Percentiles rank a stretch among this genome's conserved stretches.
phyloP scores from a whole-genome alignment of 148 eudicot species.

The Talinum fruticosum region DNA sequence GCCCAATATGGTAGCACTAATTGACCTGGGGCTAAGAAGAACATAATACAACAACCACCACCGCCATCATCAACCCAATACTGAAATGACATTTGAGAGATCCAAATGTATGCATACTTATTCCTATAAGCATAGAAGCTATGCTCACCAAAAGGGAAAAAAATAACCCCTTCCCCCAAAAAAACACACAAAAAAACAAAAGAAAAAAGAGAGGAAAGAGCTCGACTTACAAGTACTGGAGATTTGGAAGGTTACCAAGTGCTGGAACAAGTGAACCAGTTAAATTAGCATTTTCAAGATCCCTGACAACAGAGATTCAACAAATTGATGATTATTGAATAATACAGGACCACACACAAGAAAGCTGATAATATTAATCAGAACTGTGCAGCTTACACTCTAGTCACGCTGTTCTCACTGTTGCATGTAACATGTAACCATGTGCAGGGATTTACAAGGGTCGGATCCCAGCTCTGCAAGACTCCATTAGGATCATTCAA shows the following conservation, averaged over 20 bases:
- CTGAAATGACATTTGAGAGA: background rate
- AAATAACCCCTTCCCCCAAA: no score
- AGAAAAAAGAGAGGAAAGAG: background rate
- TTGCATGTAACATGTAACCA: constrained; percentile 93
- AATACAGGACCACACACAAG: background rate
- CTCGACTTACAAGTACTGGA: constrained; percentile 76
- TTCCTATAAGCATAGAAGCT: background rate
- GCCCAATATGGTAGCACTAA: background rate
- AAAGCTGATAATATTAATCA: background rate
- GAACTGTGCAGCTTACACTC: constrained; percentile 60
- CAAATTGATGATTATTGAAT: constrained; percentile 9
- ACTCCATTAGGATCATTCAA: constrained; percentile 73
- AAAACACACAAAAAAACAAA: background rate
- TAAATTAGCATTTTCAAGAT: constrained; percentile 76
- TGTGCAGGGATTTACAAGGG: constrained; percentile 83
- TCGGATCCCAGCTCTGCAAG: constrained; percentile 78
- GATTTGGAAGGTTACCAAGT: constrained; percentile 69
- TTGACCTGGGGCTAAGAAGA: background rate
- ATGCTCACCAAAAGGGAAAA: background rate
- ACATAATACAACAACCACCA: background rate
- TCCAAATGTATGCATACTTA: background rate
- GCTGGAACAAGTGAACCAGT: constrained; percentile 68
- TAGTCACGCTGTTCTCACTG: constrained; percentile 60
- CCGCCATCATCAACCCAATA: background rate
- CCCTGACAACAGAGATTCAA: constrained; percentile 40